Percentiles rank a stretch among this genome's conserved stretches.
phyloP scores from a whole-genome alignment of 2,329 filamentous ascomycete genomes.

The Colletotrichum falcatum region DNA sequence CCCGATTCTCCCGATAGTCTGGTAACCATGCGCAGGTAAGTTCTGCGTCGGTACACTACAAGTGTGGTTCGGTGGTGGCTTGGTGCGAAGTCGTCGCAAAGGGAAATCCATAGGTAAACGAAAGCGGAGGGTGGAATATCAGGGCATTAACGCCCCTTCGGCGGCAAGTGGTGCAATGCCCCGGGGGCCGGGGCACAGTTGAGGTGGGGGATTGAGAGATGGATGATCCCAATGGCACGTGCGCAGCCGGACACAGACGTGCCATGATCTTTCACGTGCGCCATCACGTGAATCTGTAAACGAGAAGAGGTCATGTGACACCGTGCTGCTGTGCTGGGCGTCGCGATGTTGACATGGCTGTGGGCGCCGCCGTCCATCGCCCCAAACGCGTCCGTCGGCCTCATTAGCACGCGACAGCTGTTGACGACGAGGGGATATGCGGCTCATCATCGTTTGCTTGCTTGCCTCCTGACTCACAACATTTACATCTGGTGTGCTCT shows the following conservation, averaged over 20 bases:
- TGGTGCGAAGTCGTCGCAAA: conserved; percentile 1
- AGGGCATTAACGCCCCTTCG: neutral
- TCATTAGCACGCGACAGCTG: neutral
- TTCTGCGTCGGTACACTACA: neutral
- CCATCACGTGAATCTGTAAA: fast-evolving
- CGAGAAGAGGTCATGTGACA: conserved; percentile 22
- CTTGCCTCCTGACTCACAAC: neutral
- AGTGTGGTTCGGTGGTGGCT: neutral
- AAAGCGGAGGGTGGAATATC: neutral
- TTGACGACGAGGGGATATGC: neutral
- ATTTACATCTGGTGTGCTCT: neutral
- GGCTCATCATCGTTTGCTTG: conserved; percentile 1
- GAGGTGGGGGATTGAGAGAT: neutral
- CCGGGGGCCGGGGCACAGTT: neutral
- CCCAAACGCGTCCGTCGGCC: conserved; percentile 22
- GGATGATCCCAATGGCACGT: conserved; percentile 6
- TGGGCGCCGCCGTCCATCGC: neutral
- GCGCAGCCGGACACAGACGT: neutral
- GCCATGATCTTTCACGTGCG: neutral
- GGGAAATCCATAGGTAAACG: conserved; percentile 2
- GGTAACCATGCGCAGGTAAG: neutral
- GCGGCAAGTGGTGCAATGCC: neutral
- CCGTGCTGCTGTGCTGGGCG: conserved; percentile 22
- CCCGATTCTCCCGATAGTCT: neutral
- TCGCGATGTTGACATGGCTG: conserved; percentile 7